These are phyloP conservation scores for Russula compacta DNA, from an alignment of 768 basidiomycete species.

Conservation along the genomic window DNA sequence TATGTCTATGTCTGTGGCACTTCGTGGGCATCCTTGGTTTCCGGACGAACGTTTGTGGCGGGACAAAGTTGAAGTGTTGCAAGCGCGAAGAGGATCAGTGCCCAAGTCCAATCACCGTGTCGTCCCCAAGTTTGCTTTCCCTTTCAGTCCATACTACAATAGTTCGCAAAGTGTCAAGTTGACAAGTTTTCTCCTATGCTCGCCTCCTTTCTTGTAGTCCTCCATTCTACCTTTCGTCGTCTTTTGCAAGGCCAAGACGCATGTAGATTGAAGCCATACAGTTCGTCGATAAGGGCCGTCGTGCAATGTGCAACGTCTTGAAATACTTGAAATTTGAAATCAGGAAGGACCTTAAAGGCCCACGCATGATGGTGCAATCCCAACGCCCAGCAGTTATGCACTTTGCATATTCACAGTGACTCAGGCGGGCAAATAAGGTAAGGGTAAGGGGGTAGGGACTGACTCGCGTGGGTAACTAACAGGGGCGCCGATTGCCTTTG, in stretches of 20 bases:
- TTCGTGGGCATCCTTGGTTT: slow-evolving; percentile 20
- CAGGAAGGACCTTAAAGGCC: slow-evolving; percentile 7
- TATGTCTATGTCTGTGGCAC: slow-evolving; percentile 16
- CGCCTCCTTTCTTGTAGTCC: slow-evolving; percentile 48
- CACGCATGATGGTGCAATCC: background rate
- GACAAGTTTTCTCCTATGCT: slow-evolving; percentile 51
- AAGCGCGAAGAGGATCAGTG: slow-evolving; percentile 29
- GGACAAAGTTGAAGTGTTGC: slow-evolving; percentile 36
- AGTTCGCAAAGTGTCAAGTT: slow-evolving; percentile 57
- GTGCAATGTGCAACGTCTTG: slow-evolving; percentile 15
- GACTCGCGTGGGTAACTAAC: slow-evolving; percentile 9
- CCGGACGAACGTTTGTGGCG: slow-evolving; percentile 17
- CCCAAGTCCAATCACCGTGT: slow-evolving; percentile 33
- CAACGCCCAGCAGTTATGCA: background rate
- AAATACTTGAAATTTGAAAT: slow-evolving; percentile 15
- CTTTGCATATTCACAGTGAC: background rate
- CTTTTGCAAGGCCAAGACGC: slow-evolving; percentile 22
- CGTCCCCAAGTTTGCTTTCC: slow-evolving; percentile 39
- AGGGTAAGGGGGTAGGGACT: background rate
- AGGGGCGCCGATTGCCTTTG: background rate
- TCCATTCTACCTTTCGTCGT: slow-evolving; percentile 30
- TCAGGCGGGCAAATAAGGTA: slow-evolving; percentile 10
- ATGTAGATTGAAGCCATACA: slow-evolving; percentile 19
- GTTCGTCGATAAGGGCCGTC: slow-evolving; percentile 16
- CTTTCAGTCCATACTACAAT: slow-evolving; percentile 31